Base-by-base conservation (phyloP, 306 rosid species). In the Pyrus pyrifolia region DNA sequence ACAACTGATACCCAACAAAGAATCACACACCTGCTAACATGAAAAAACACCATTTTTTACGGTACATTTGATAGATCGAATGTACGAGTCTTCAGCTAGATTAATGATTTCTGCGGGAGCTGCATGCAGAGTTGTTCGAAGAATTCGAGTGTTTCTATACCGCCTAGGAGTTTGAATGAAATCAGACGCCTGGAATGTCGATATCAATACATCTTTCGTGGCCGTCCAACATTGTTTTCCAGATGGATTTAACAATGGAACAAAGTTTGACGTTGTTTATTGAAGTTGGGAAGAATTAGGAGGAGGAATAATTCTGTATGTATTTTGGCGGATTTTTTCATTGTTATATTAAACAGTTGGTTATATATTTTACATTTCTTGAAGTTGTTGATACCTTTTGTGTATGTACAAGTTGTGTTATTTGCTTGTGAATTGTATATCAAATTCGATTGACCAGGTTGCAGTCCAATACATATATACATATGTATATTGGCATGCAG, bases 11-110 rank as follows among this genome's bases (percentile, higher is more conserved):
- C 72, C 61, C 18, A 25, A 33, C 12, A 3, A 35, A 10, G 57
- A 77, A 69, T 30, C 30, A 25, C 44, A 11, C 33, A 29, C 3
- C 11, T 30, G 62, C 69, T 8, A n/a, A 51, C 62, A 13, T n/a
- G 66, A 44, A 59, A 35, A 29, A 10, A 15, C 63, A 45, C 67
- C 40, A 45, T 42, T 59, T 49, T 58, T 46, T 38, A 74, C 25
- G 52, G 83, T 71, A 74, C 68, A 57, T 61, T 73, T 49, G 60
- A 45, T 65, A 45, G 65, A 69, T 42, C 11, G 13, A 59, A 11
- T 58, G 51, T 67, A 51, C 46, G 27, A 44, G 46, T 67, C 69
- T 66, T 49, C 29, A 69, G 80, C 69, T 74, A 49, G 81, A 55
- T 30, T 25, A 23, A 11, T 53, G 66, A 68, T 51, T 46, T 40